phyloP scores from a whole-genome alignment of 192 early-diverging fungal species.

The Globomyces pollinis-pini region DNA sequence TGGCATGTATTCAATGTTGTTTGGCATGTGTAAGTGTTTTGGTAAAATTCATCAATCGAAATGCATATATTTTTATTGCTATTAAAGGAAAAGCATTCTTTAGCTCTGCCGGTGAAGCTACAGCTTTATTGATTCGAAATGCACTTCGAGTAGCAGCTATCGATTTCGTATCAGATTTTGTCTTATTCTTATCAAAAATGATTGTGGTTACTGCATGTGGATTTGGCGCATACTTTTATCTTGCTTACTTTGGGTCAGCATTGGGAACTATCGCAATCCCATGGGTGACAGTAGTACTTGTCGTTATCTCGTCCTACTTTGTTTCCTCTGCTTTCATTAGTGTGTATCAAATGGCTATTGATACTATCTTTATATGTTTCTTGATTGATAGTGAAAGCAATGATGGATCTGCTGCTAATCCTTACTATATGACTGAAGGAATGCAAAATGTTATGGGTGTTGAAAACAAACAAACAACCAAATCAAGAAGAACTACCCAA shows the following conservation, averaged over 20 bases:
- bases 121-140: slow-evolving; percentile 36
- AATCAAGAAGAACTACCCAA: too few species aligned
- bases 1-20: slow-evolving; percentile 41
- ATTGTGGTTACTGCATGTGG: slow-evolving; percentile 29
- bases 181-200: slow-evolving; percentile 44
- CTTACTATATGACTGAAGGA: slow-evolving; percentile 7
- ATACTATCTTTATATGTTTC: slow-evolving; percentile 49
- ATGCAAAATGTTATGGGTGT: not conserved
- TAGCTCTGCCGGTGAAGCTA: slow-evolving; percentile 30
- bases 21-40: slow-evolving; percentile 30
- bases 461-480: not conserved
- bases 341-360: slow-evolving; percentile 42
- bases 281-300: slow-evolving; percentile 18
- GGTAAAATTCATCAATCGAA: slow-evolving; percentile 49
- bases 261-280: slow-evolving; percentile 10
- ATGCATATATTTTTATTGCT: slow-evolving; percentile 50
- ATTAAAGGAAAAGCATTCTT: slow-evolving; percentile 43
- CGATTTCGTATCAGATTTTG: slow-evolving; percentile 36
- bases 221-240: slow-evolving; percentile 12
- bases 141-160: slow-evolving; percentile 25
- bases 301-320: slow-evolving; percentile 30
- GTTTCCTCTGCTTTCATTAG: slow-evolving; percentile 38
- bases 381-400: slow-evolving; percentile 47
- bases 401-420: slow-evolving; percentile 24
- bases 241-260: not conserved